These are phyloP conservation scores for Lipomyces chichibuensis DNA, from an alignment of 805 yeast species.

Conservation along the genomic window DNA sequence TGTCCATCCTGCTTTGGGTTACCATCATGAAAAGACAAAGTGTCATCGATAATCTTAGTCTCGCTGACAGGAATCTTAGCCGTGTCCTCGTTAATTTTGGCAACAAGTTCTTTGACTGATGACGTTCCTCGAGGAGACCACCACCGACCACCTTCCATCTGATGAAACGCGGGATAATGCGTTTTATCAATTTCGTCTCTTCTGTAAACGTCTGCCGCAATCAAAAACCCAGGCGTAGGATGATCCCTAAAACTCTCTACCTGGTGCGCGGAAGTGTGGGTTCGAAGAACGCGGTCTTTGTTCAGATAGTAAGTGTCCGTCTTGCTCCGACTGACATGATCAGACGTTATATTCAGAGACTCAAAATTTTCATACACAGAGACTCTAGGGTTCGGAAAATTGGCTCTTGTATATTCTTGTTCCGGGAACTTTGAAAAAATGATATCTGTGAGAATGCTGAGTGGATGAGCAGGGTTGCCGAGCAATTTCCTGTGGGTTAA, in stretches of 20 bases:
- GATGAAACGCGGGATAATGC: conserved; percentile 97
- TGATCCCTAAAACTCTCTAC: conserved; percentile 56
- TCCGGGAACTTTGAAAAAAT: conserved; percentile 65
- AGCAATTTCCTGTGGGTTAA: conserved; percentile 76
- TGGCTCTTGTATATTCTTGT: conserved; percentile 70
- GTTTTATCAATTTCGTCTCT: conserved; percentile 94
- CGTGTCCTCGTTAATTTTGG: conserved; percentile 60
- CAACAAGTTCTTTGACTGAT: conserved; percentile 45
- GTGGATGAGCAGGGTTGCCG: conserved; percentile 75
- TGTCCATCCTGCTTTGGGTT: conserved; percentile 85
- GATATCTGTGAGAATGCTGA: conserved; percentile 77
- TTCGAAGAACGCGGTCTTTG: conserved; percentile 69
- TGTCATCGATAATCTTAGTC: conserved; percentile 76
- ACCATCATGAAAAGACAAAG: conserved; percentile 55
- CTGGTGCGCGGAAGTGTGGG: conserved; percentile 98
- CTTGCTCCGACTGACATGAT: conserved; percentile 91
- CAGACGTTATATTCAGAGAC: conserved; percentile 83
- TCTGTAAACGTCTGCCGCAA: conserved; percentile 94
- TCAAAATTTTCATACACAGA: conserved; percentile 85
- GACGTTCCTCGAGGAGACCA: conserved; percentile 63
- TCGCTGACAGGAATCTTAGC: conserved; percentile 65
- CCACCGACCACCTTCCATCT: conserved; percentile 92
- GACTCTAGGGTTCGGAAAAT: conserved; percentile 81
- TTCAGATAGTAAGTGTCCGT: conserved; percentile 93
- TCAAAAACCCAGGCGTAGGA: conserved; percentile 81